These are phyloP conservation scores for Tylopilus cervinicoccineus DNA, from an alignment of 768 basidiomycete genomes.

Conservation along the genomic window DNA sequence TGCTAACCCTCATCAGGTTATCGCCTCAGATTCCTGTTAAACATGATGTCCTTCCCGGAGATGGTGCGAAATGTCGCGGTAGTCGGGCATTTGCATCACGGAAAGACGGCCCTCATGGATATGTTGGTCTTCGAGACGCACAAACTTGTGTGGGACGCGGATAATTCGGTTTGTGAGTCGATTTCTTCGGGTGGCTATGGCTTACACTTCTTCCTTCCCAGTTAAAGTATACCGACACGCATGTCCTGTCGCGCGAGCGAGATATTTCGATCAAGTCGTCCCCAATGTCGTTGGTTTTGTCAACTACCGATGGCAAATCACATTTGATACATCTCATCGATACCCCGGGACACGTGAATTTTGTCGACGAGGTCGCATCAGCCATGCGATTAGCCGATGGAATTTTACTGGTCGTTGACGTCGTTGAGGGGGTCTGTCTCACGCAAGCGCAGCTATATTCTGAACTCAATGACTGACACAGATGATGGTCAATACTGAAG, in stretches of 20 bases:
- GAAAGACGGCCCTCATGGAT: slow-evolving; percentile 95
- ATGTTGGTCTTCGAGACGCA: slow-evolving; percentile 98
- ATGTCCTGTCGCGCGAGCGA: slow-evolving; percentile 81
- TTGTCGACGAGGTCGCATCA: slow-evolving; percentile 95
- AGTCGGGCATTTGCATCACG: slow-evolving; percentile 96
- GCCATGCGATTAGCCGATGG: slow-evolving; percentile 87
- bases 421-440: slow-evolving; percentile 87
- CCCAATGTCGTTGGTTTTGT: slow-evolving; percentile 90
- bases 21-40: slow-evolving; percentile 75
- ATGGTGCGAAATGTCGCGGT: slow-evolving; percentile 96
- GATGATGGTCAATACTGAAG: slow-evolving; percentile 93
- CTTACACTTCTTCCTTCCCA: slow-evolving; percentile 33
- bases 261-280: slow-evolving; percentile 95
- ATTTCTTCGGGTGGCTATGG: slow-evolving; percentile 6
- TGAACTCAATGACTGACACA: slow-evolving; percentile 29
- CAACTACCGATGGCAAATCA: slow-evolving; percentile 85
- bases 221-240: slow-evolving; percentile 96
- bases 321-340: slow-evolving; percentile 92
- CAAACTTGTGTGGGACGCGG: slow-evolving; percentile 90
- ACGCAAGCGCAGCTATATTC: neutral
- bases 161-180: slow-evolving; percentile 63
- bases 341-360: slow-evolving; percentile 98
- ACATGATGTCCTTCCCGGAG: slow-evolving; percentile 86
- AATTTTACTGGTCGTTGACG: slow-evolving; percentile 91
- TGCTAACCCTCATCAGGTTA: slow-evolving; percentile 7